Conservation (phyloP, 139 green algal species). For the Chlorella sp. region DNA sequence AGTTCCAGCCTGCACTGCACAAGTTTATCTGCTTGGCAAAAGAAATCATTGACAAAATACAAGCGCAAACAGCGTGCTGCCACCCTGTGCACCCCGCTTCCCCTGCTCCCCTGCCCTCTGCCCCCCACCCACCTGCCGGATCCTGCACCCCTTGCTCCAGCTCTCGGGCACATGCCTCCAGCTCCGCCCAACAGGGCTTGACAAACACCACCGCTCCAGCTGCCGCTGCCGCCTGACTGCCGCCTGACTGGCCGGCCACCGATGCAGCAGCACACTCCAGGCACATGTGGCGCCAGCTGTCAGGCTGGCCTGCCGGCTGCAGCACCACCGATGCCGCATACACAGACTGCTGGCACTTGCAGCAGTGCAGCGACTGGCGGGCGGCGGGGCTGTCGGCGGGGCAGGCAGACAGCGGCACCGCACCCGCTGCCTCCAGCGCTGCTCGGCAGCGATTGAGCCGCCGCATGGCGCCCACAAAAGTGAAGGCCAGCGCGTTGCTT, state of each 20-base stretch:
- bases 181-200: conserved; percentile 29
- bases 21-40: too few relatives aligned
- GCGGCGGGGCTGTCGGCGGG: not conserved
- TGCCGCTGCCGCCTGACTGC: not conserved
- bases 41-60: too few relatives aligned
- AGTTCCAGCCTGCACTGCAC: too few relatives aligned
- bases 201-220: not conserved
- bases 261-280: conserved; percentile 16
- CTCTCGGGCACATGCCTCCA: not conserved
- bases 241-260: too few relatives aligned
- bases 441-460: conserved; percentile 14
- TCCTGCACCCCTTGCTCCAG: not conserved
- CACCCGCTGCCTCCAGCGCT: conserved; percentile 5
- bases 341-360: conserved; percentile 1
- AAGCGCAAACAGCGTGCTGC: too few relatives aligned
- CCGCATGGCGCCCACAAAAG: conserved; percentile 29
- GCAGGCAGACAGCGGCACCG: conserved; percentile 15
- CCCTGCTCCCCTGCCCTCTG: too few relatives aligned
- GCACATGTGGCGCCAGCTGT: conserved; percentile 35
- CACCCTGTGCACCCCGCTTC: too few relatives aligned
- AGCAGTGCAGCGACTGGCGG: conserved; percentile 12
- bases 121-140: not conserved
- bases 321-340: conserved; percentile 13
- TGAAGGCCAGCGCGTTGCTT: not conserved
- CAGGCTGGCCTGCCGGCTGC: not conserved